Conservation (phyloP, 805 yeast genomes). For the Candida loeiensis region DNA sequence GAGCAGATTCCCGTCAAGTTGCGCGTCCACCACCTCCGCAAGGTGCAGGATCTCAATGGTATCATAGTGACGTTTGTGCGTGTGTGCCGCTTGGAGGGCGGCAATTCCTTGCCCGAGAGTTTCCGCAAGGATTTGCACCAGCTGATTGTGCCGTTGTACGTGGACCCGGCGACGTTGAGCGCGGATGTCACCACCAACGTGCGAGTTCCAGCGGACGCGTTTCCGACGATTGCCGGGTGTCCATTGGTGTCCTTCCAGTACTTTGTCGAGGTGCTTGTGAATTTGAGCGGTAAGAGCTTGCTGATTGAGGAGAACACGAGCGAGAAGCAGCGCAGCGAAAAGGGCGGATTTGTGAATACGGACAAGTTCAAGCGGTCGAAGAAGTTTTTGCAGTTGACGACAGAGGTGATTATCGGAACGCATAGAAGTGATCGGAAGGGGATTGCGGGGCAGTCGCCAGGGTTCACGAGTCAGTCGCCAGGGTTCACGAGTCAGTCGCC, state of each 20-base stretch:
- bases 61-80: conserved; percentile 76
- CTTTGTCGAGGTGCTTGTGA: conserved; percentile 78
- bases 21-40: conserved; percentile 63
- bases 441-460: not conserved
- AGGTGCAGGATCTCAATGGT: conserved; percentile 66
- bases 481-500: not conserved
- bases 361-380: conserved; percentile 72
- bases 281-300: conserved; percentile 60
- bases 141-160: conserved; percentile 67
- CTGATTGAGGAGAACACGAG: conserved; percentile 20
- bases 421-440: conserved; percentile 35
- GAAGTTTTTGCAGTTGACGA: conserved; percentile 76
- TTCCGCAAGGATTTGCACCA: conserved; percentile 84
- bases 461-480: not conserved
- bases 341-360: conserved; percentile 62
- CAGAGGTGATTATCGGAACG: conserved; percentile 80
- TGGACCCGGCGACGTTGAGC: conserved; percentile 62
- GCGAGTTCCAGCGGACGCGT: conserved; percentile 77
- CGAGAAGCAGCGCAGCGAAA: conserved; percentile 21
- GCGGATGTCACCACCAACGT: conserved; percentile 60
- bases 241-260: conserved; percentile 77
- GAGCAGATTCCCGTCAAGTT: conserved; percentile 74
- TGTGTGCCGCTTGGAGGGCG: conserved; percentile 62
- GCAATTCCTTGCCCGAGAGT: conserved; percentile 60
- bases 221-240: conserved; percentile 76